Evolutionary conservation across 2,329 filamentous ascomycete species (phyloP).

Genomic region (Ascosphaera pollenicola): DNA sequence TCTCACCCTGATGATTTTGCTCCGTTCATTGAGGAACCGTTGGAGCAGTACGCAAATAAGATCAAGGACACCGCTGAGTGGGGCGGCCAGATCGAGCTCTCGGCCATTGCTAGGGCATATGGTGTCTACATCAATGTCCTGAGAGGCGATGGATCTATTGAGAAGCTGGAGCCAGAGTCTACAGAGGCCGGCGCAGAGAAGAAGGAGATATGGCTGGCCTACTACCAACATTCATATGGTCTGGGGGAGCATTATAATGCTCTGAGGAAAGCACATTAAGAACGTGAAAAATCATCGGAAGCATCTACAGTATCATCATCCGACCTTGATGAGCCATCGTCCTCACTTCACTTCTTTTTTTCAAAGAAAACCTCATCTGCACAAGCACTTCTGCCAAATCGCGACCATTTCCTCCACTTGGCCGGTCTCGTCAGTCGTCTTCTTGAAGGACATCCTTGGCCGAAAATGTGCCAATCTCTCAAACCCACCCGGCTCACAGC

Average conservation of each 20-base stretch:
- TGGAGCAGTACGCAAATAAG: conserved; percentile 50
- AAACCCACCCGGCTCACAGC: conserved; percentile 11
- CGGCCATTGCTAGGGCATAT: conserved; percentile 64
- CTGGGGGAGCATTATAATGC: conserved; percentile 97
- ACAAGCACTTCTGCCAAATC: conserved; percentile 19
- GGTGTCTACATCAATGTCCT: conserved; percentile 63
- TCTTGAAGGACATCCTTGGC: conserved; percentile 32
- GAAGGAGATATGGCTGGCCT: conserved; percentile 65
- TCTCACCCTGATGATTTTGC: conserved; percentile 58
- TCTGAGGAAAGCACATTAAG: conserved; percentile 30
- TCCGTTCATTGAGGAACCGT: conserved; percentile 64
- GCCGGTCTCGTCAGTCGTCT: conserved; percentile 25
- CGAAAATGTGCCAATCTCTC: conserved; percentile 31
- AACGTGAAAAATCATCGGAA: not conserved
- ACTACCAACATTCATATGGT: conserved; percentile 85
- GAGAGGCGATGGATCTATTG: conserved; percentile 57
- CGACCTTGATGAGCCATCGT: no score
- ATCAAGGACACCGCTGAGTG: conserved; percentile 81
- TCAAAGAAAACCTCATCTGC: no score
- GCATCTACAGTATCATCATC: no score
- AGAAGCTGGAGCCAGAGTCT: conserved; percentile 42
- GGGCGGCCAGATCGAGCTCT: conserved; percentile 81
- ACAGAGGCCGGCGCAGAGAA: conserved; percentile 16
- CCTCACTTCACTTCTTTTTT: no score
- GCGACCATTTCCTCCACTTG: conserved; percentile 21